phyloP scores from a whole-genome alignment of 2,329 filamentous ascomycete species.

The Sporothrix brunneoviolacea region DNA sequence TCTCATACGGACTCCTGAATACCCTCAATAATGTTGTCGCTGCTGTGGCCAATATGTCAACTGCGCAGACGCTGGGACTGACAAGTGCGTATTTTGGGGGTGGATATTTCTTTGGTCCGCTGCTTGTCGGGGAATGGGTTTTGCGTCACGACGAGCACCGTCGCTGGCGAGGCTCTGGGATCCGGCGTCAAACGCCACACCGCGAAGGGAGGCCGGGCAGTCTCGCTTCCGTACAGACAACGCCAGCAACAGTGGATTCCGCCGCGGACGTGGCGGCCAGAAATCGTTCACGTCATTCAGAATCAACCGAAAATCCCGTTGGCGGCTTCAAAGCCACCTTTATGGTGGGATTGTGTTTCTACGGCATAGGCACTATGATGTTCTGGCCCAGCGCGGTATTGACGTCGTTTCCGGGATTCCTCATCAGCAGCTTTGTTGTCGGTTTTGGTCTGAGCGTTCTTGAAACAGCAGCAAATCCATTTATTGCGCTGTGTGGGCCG shows the following conservation, averaged over 20 bases:
- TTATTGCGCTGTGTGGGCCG: conserved; percentile 64
- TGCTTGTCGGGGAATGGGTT: conserved; percentile 64
- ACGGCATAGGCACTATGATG: conserved; percentile 71
- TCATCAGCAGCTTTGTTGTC: conserved; percentile 66
- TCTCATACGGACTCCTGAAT: conserved; percentile 82
- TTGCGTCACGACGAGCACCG: conserved; percentile 60
- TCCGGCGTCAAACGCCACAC: neutral
- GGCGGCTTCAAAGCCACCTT: conserved; percentile 75
- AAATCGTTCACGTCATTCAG: neutral
- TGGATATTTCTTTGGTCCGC: conserved; percentile 62
- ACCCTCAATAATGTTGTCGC: conserved; percentile 69
- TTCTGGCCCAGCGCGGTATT: conserved; percentile 78
- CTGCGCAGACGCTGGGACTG: conserved; percentile 58
- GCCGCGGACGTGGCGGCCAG: neutral
- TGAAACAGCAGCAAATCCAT: conserved; percentile 77
- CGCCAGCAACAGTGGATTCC: neutral
- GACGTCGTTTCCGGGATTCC: conserved; percentile 69
- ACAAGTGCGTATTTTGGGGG: conserved; percentile 65
- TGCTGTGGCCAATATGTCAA: conserved; percentile 52
- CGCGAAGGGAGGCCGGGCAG: neutral
- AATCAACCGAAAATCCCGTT: conserved; percentile 34
- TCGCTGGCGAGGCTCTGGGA: conserved; percentile 31
- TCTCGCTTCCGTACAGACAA: neutral
- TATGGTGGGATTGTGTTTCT: conserved; percentile 68
- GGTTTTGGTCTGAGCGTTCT: conserved; percentile 70